These are phyloP conservation scores for Phytophthora europaea DNA, from an alignment of 352 stramenopile genomes.

Conservation along the genomic window DNA sequence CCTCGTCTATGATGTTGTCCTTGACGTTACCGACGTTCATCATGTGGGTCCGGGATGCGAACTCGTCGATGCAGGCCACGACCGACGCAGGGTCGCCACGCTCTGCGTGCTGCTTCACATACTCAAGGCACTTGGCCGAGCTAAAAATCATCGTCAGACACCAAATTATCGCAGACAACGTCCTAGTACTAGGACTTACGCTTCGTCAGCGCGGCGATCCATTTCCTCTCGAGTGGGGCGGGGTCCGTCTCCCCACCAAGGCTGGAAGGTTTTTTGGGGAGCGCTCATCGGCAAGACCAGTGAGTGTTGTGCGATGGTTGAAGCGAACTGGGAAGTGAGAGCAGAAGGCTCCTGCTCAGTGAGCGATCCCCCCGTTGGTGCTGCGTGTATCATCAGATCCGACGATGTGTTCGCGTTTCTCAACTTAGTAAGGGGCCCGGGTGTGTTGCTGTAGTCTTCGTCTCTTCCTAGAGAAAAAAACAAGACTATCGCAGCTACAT, in stretches of 20 bases:
- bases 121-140: background rate
- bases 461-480: too few species aligned
- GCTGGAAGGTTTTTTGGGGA: background rate
- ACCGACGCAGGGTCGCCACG: background rate
- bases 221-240: background rate
- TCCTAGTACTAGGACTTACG: background rate
- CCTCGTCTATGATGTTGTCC: slow-evolving; percentile 47
- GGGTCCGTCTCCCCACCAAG: background rate
- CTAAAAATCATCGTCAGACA: background rate
- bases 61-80: background rate
- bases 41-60: slow-evolving; percentile 44
- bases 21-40: slow-evolving; percentile 56
- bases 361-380: background rate
- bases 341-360: background rate
- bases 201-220: background rate
- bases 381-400: background rate
- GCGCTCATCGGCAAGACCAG: background rate
- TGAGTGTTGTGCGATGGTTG: background rate
- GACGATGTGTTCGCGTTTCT: background rate
- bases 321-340: background rate
- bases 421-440: background rate
- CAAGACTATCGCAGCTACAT: too few species aligned
- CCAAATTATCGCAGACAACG: background rate
- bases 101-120: slow-evolving; percentile 5
- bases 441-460: too few species aligned